phyloP scores from a whole-genome alignment of 176 grass and related monocot species.

The Typha latifolia region DNA sequence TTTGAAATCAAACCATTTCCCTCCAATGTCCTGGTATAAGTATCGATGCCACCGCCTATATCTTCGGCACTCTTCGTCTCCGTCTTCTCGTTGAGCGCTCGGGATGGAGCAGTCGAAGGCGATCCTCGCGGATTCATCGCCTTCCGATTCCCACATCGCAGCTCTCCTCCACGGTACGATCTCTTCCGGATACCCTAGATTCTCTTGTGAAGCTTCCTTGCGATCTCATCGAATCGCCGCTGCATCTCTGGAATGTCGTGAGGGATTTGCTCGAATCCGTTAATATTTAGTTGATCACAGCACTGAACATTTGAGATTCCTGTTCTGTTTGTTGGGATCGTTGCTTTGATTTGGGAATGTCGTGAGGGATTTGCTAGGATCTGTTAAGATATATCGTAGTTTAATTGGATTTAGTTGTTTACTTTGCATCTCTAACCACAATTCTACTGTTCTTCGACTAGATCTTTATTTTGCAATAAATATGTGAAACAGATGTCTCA shows the following conservation, averaged over 20 bases:
- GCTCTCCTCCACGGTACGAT: constrained; percentile 3
- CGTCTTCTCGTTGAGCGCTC: background rate
- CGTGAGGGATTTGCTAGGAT: background rate
- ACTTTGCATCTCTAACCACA: background rate
- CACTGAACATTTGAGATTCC: too few relatives aligned
- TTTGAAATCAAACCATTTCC: background rate
- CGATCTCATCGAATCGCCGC: too few relatives aligned
- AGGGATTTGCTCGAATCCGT: too few relatives aligned
- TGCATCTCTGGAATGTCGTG: too few relatives aligned
- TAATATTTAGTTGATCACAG: too few relatives aligned
- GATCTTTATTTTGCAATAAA: background rate
- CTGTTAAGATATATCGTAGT: too few relatives aligned
- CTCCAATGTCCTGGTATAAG: background rate
- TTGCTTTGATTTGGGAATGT: background rate
- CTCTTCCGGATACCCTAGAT: background rate
- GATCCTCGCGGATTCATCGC: background rate
- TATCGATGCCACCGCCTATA: background rate
- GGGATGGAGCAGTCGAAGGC: constrained; percentile 3
- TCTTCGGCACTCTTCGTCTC: background rate
- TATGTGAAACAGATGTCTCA: constrained; percentile 49
- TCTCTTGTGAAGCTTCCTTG: background rate
- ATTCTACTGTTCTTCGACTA: background rate
- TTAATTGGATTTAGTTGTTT: too few relatives aligned
- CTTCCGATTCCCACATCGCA: constrained; percentile 1
- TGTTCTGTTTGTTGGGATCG: background rate